Evolutionary conservation across 164 flowering plant species (phyloP).

Genomic region (Cinnamomum micranthum): DNA sequence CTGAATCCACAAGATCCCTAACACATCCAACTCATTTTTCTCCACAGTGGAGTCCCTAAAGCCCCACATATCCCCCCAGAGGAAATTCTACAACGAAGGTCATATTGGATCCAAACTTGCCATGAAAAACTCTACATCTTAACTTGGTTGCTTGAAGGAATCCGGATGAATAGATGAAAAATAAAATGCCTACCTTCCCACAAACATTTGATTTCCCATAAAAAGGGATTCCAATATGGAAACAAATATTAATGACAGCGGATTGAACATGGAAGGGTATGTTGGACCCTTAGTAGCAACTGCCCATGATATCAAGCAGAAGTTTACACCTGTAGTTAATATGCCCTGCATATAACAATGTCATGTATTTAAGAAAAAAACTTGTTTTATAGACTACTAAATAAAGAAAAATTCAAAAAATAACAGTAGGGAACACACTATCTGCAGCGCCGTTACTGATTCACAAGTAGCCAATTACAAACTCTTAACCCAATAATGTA

Average conservation of each 20-base stretch:
- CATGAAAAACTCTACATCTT: too few species aligned
- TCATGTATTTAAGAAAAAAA: not conserved
- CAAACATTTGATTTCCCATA: constrained; percentile 20
- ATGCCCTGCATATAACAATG: constrained; percentile 31
- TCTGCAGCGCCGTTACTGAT: too few species aligned
- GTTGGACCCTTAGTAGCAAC: constrained; percentile 28
- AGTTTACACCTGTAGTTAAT: constrained; percentile 40
- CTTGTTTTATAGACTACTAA: not conserved
- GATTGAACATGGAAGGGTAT: constrained; percentile 40
- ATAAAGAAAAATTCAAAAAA: not conserved
- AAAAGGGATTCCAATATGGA: constrained; percentile 27
- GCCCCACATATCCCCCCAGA: too few species aligned
- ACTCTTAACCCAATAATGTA: not conserved
- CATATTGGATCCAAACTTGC: too few species aligned
- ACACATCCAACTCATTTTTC: too few species aligned
- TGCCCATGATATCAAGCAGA: constrained; percentile 24
- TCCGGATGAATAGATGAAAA: not conserved
- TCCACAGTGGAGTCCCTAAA: too few species aligned
- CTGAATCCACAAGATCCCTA: too few species aligned
- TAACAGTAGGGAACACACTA: not conserved
- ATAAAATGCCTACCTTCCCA: constrained; percentile 22
- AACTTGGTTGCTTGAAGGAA: too few species aligned
- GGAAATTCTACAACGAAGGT: too few species aligned
- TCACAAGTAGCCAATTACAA: too few species aligned
- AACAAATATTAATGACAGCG: constrained; percentile 29